These are phyloP conservation scores for Kodamaea sp. DNA, from an alignment of 1,139 yeast genomes.

Conservation along the genomic window DNA sequence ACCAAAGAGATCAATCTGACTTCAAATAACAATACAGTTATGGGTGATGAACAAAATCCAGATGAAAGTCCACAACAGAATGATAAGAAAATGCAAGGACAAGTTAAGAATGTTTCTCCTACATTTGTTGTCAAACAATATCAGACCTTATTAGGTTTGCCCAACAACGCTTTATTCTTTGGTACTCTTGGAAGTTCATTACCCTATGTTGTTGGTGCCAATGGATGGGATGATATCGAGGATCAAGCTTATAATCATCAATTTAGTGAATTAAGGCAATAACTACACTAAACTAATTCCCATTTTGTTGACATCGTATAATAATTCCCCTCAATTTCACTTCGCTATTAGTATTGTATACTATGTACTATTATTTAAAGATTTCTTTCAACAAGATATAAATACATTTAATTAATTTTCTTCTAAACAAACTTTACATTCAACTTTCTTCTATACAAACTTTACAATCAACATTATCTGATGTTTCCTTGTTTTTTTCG, in stretches of 20 bases:
- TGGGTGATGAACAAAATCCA: conserved; percentile 3
- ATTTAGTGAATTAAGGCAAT: conserved; percentile 17
- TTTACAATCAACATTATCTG: neutral
- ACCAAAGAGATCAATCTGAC: conserved; percentile 41
- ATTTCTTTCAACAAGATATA: too few relatives aligned
- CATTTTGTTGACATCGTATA: neutral
- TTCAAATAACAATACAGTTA: conserved; percentile 13
- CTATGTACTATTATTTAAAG: conserved; percentile 4
- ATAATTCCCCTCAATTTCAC: neutral
- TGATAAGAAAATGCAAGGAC: conserved; percentile 11
- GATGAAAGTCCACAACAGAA: conserved; percentile 9
- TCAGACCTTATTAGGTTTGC: conserved; percentile 40
- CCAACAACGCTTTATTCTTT: conserved; percentile 36
- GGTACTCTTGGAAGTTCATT: conserved; percentile 41
- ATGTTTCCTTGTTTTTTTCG: conserved; percentile 7
- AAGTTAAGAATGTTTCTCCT: conserved; percentile 38
- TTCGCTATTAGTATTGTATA: neutral
- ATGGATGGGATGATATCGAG: conserved; percentile 39
- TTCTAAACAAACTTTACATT: neutral
- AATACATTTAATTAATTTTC: too few relatives aligned
- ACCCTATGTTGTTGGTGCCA: conserved; percentile 37
- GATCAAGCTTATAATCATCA: conserved; percentile 16
- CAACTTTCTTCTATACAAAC: neutral
- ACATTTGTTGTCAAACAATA: conserved; percentile 46
- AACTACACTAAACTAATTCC: neutral